Conservation (phyloP, 2,329 filamentous ascomycete species). For the Sclerotinia minor region DNA sequence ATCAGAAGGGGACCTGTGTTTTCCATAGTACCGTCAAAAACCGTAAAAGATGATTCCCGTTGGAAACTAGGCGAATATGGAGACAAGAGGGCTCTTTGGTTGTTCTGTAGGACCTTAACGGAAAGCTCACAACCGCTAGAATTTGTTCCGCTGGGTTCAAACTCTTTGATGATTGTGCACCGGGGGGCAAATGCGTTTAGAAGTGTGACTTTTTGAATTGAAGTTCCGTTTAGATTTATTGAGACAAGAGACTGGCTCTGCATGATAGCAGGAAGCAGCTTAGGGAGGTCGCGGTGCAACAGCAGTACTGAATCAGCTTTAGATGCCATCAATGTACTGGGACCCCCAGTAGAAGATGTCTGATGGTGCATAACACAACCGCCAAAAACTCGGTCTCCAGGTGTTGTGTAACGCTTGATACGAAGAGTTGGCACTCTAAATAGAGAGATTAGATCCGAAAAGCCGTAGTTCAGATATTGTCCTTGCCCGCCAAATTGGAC, state of each 20-base stretch:
- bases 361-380: background rate
- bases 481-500: background rate
- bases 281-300: background rate
- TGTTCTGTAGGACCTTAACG: background rate
- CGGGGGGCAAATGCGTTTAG: background rate
- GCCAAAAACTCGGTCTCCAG: background rate
- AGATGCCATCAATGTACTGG: background rate
- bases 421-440: background rate
- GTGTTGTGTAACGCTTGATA: background rate
- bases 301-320: background rate
- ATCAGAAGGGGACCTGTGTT: background rate
- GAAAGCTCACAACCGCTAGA: background rate
- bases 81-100: background rate
- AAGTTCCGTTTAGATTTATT: too few relatives aligned
- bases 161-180: background rate
- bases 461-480: background rate
- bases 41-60: too few relatives aligned
- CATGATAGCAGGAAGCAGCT: background rate
- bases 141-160: background rate
- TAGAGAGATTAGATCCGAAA: background rate
- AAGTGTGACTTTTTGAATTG: background rate
- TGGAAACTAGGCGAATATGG: background rate
- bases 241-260: background rate
- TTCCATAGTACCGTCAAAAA: background rate
- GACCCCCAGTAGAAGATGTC: background rate